Evolutionary conservation across 139 green algal genomes (phyloP).

Genomic region (Raphidocelis subcapitata): DNA sequence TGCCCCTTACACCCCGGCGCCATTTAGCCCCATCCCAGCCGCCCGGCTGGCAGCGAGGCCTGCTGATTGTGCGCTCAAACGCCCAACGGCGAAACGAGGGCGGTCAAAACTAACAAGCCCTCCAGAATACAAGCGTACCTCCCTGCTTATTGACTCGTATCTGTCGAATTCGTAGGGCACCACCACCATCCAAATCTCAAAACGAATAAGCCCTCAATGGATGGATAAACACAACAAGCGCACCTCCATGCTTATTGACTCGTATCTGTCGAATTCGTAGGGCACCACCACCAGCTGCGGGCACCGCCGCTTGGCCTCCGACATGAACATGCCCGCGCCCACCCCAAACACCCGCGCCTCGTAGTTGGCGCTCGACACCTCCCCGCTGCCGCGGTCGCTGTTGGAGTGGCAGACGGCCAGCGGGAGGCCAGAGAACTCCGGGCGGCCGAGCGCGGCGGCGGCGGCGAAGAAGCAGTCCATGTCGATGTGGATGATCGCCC

Average conservation of each 20-base stretch:
- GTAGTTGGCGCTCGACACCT: slow-evolving; percentile 94
- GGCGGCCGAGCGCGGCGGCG: slow-evolving; percentile 53
- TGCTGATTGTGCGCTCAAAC: no score
- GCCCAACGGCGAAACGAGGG: no score
- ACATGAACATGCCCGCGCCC: slow-evolving; percentile 84
- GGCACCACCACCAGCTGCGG: slow-evolving; percentile 89
- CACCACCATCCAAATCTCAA: slow-evolving; percentile 63
- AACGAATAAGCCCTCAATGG: no score
- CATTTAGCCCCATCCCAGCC: no score
- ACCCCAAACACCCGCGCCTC: slow-evolving; percentile 67
- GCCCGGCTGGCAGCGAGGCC: no score
- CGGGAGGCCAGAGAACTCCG: slow-evolving; percentile 63
- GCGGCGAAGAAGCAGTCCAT: slow-evolving; percentile 99
- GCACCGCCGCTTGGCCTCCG: slow-evolving; percentile 82
- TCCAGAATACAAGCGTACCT: slow-evolving; percentile 22
- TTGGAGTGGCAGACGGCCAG: slow-evolving; percentile 88
- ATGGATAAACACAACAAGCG: background rate
- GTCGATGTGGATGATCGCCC: slow-evolving; percentile 90
- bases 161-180: slow-evolving; percentile 95
- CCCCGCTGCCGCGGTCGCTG: slow-evolving; percentile 69
- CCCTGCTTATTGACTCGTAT: slow-evolving; percentile 83
- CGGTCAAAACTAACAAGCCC: no score
- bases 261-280: slow-evolving; percentile 95
- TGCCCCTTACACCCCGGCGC: no score
- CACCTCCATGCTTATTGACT: slow-evolving; percentile 72